Evolutionary conservation across 2,329 filamentous ascomycete genomes (phyloP), one percentile per base, ranked within the genome.

Genomic region (Fusarium domesticum): DNA sequence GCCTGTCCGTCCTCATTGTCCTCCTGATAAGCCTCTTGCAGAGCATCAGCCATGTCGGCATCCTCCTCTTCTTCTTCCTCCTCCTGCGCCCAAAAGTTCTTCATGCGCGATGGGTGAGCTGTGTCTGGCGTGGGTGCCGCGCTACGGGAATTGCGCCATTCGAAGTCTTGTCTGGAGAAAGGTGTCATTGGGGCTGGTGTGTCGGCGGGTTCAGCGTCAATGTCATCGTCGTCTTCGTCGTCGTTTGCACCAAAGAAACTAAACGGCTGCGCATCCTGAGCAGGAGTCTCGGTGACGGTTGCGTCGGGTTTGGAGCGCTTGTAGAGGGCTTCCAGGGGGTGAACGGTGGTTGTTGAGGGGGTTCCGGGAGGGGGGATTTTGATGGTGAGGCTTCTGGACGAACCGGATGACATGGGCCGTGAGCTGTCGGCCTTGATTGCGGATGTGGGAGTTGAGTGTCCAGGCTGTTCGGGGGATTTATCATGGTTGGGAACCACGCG

Each of bases 41-140:
- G 59, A 15, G 59, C 63, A 10, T 64, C 63, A 15, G 59, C 61
- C 14, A 58, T 62, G 6, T 63, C 65, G 1, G 62, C 62, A 2
- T 62, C 57, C 33, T 70, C 70, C 5, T 51, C 53, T 4, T 74
- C 70, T 12, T 64, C 64, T 1, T 66, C 64, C 2, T 64, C 62
- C 1, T 64, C 63, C 68, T 10, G 73, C 67, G 7, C 76, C 75
- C 78, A 83, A 18, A 84, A 73, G 51, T 75, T 72, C 60, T 85
- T 84, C 44, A 73, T 76, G 19, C 81, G 80, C 32, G 75, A 82
- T 2, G 87, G 83, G 47, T 90, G 83, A 2, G 89, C 89, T 0
- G 93, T 97, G 62, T 98, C 93, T 0, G 93, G 93, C 0, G 93
- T 98, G 0, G 93, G 93, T 3, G 93, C 93, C 6, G 90, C 90